These are phyloP conservation scores for Meredithiella fracta DNA, from an alignment of 2,329 filamentous ascomycete genomes.

Conservation along the genomic window DNA sequence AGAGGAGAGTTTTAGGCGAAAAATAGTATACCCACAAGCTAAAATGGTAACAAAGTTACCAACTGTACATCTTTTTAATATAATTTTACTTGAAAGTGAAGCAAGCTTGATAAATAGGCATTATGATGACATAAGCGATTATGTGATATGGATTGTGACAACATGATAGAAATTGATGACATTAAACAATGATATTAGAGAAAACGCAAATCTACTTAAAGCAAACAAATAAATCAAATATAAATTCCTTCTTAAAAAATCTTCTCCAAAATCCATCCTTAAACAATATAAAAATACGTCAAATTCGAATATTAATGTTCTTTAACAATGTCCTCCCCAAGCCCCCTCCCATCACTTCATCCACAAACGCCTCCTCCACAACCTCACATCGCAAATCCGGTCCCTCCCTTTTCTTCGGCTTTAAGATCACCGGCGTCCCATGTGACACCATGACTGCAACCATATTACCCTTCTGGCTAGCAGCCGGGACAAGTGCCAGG, in stretches of 20 bases:
- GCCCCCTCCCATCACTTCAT: conserved; percentile 10
- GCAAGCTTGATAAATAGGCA: neutral
- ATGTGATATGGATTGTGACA: neutral
- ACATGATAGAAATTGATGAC: neutral
- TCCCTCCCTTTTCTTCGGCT: conserved; percentile 4
- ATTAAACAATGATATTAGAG: conserved; percentile 1
- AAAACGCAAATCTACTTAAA: neutral
- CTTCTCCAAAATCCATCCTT: neutral
- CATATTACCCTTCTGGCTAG: conserved; percentile 12
- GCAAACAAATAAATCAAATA: neutral
- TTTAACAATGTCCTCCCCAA: conserved; percentile 11
- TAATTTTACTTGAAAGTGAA: neutral
- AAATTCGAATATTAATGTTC: conserved; percentile 8
- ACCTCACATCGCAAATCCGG: conserved; percentile 12
- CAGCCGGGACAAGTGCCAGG: conserved; percentile 11
- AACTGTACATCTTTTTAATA: neutral
- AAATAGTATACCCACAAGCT: neutral
- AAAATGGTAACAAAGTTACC: neutral
- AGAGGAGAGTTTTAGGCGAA: neutral
- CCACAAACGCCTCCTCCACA: conserved; percentile 13
- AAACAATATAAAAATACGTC: conserved; percentile 11
- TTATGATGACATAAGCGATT: neutral
- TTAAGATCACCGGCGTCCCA: conserved; percentile 10
- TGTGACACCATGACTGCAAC: conserved; percentile 9
- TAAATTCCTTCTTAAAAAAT: too few species aligned